phyloP scores from a whole-genome alignment of 441 rosid genomes.

The Bruguiera hainesii region DNA sequence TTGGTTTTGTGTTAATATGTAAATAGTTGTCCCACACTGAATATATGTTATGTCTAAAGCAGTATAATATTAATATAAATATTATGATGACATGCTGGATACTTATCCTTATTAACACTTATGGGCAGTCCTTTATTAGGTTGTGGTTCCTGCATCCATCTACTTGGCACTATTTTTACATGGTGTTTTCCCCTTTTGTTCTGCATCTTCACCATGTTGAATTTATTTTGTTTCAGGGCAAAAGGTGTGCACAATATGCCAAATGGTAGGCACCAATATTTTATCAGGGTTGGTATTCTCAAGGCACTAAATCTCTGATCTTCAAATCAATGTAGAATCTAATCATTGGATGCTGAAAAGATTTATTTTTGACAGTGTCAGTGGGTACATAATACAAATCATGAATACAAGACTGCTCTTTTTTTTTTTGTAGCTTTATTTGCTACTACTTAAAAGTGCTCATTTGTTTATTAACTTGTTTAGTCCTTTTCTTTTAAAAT shows the following conservation, averaged over 20 bases:
- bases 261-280: conserved; percentile 90
- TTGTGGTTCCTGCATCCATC: neutral
- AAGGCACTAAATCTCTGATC: conserved; percentile 4
- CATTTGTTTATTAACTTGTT: no score
- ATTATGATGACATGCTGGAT: no score
- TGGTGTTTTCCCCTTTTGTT: neutral
- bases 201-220: neutral
- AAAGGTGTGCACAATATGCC: conserved; percentile 65
- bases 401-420: no score
- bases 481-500: no score
- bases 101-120: no score
- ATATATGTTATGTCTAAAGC: no score
- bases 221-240: conserved; percentile 39
- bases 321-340: neutral
- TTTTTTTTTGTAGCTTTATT: no score
- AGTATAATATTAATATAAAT: no score
- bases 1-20: no score
- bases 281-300: conserved; percentile 60
- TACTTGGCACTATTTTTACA: neutral
- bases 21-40: no score
- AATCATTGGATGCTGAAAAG: neutral
- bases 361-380: neutral
- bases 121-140: no score
- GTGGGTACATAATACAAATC: conserved; percentile 1
- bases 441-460: no score